phyloP scores from a whole-genome alignment of 2,329 filamentous ascomycete species.

The Parafenestella ontariensis region DNA sequence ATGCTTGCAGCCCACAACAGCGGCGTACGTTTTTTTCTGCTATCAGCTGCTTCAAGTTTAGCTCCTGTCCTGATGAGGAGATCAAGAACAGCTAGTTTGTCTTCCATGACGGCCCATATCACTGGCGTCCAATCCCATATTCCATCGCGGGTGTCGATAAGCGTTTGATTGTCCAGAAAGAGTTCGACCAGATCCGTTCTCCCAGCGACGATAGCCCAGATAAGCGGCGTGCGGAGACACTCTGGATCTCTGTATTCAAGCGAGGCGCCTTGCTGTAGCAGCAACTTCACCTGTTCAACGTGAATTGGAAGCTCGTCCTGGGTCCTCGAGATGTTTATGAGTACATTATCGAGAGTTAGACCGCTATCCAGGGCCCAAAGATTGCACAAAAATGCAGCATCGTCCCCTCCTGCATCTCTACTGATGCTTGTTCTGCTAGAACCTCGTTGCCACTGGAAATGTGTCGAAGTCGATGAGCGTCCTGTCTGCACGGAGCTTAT shows the following conservation, averaged over 20 bases:
- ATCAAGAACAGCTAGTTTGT: background rate
- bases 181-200: background rate
- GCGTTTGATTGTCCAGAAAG: background rate
- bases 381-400: background rate
- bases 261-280: background rate
- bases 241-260: background rate
- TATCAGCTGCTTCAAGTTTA: background rate
- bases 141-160: background rate
- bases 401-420: background rate
- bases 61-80: background rate
- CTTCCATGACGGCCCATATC: conserved; percentile 3
- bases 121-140: conserved; percentile 1
- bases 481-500: background rate
- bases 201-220: conserved; percentile 4
- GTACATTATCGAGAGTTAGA: background rate
- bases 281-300: background rate
- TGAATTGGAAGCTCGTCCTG: background rate
- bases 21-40: background rate
- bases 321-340: background rate
- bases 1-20: conserved; percentile 5
- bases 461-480: background rate
- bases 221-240: conserved; percentile 1
- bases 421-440: background rate
- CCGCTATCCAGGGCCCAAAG: background rate
- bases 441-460: background rate